phyloP scores from a whole-genome alignment of 768 basidiomycete species.

The Kwoniella bestiolae region DNA sequence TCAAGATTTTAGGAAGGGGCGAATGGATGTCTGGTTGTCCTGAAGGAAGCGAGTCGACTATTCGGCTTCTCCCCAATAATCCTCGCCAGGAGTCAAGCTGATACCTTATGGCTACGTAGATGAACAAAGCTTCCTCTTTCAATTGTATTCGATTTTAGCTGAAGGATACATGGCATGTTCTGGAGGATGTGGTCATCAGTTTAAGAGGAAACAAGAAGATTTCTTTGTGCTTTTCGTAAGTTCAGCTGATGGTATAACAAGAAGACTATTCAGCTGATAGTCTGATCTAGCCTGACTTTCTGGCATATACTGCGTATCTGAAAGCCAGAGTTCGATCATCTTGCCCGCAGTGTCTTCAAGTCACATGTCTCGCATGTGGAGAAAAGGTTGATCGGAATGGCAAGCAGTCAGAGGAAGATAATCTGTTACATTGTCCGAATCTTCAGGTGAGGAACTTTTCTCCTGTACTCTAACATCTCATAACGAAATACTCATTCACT shows the following conservation, averaged over 20 bases:
- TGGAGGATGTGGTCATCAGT: slow-evolving; percentile 69
- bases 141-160: slow-evolving; percentile 75
- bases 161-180: slow-evolving; percentile 72
- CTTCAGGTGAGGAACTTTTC: slow-evolving; percentile 57
- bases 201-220: slow-evolving; percentile 70
- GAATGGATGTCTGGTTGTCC: slow-evolving; percentile 99
- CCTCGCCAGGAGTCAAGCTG: not conserved
- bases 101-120: slow-evolving; percentile 44
- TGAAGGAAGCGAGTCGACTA: slow-evolving; percentile 65
- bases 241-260: slow-evolving; percentile 29
- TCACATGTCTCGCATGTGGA: slow-evolving; percentile 72
- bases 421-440: slow-evolving; percentile 85
- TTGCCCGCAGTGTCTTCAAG: slow-evolving; percentile 67
- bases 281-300: slow-evolving; percentile 65
- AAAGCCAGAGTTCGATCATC: slow-evolving; percentile 64
- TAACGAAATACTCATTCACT: too few relatives aligned
- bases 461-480: too few relatives aligned
- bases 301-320: slow-evolving; percentile 70
- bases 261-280: slow-evolving; percentile 12
- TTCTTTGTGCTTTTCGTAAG: slow-evolving; percentile 84
- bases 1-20: slow-evolving; percentile 75
- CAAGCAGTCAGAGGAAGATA: slow-evolving; percentile 60
- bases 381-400: slow-evolving; percentile 61
- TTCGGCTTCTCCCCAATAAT: not conserved
- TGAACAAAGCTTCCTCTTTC: slow-evolving; percentile 86